phyloP scores from a whole-genome alignment of 176 grass and related monocot genomes.

The Zoysia japonica region DNA sequence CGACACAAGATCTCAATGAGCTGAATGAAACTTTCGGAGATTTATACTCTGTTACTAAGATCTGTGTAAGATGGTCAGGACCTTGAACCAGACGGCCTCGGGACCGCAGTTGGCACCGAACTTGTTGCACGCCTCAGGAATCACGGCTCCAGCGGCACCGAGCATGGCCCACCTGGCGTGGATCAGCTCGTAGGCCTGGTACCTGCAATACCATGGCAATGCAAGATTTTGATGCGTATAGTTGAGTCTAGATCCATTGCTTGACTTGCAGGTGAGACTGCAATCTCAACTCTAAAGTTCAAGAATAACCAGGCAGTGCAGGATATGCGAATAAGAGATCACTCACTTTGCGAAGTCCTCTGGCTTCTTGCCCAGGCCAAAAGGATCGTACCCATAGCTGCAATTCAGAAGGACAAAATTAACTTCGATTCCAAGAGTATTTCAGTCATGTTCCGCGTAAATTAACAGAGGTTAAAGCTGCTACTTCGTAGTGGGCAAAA shows the following conservation, averaged over 20 bases:
- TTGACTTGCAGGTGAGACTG: neutral
- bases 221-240: neutral
- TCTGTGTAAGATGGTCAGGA: slow-evolving; percentile 19
- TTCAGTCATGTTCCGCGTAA: neutral
- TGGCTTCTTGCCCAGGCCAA: slow-evolving; percentile 95
- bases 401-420: slow-evolving; percentile 26
- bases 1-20: neutral
- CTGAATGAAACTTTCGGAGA: neutral
- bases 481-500: too few relatives aligned
- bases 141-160: slow-evolving; percentile 87
- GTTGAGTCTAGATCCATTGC: neutral
- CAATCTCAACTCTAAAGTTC: neutral
- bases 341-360: slow-evolving; percentile 92
- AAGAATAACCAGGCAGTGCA: neutral
- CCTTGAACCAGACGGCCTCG: slow-evolving; percentile 99
- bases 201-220: slow-evolving; percentile 45
- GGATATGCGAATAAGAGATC: neutral
- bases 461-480: neutral
- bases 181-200: slow-evolving; percentile 94
- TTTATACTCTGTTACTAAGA: neutral
- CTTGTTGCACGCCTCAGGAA: slow-evolving; percentile 95
- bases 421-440: neutral
- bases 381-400: slow-evolving; percentile 97
- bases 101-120: slow-evolving; percentile 91
- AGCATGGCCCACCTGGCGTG: slow-evolving; percentile 99